Base-by-base conservation (phyloP, 306 rosid species). In the Cicer bijugum region DNA sequence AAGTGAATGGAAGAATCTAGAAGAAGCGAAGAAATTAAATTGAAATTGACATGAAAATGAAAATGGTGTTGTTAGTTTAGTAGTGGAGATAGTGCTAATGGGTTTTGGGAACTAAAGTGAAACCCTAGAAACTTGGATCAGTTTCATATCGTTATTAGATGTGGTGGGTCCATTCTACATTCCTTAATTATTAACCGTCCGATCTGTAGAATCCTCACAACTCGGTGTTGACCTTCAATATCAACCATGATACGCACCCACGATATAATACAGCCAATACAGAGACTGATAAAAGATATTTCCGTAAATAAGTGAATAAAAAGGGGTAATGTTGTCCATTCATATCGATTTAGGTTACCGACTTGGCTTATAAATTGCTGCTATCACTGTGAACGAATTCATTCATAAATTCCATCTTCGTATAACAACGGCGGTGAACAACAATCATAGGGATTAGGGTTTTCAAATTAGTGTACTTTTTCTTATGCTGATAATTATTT, bases 81-180 rank as follows among this genome's bases (percentile, higher is more conserved):
- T 43, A 17, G 70, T 43, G 71, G 57, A n/a, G 20, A 15, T 48
- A n/a, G 19, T 60, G 44, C 12, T 50, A 7, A 0, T 15, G 85
- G 74, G 77, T 75, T 67, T 71, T 75, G 82, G 60, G 67, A 51
- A 69, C 60, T 67, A 39, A 42, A 9, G 28, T 38, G 74, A 85
- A 88, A 85, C 92, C 89, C 89, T 85, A 85, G 77, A 79, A 46
- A 50, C 33, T 55, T 19, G 64, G 65, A 50, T 75, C 59, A 53
- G 50, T 78, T 72, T 50, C 63, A 73, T 64, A 80, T 23, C 23
- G 1, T 64, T 40, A 7, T 56, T 38, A 19, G 52, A 70, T 79
- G 82, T 57, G 51, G 81, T 51, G 45, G 69, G 77, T 78, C 75
- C 51, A 67, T 5, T 1, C 7, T 7, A 0, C 1, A 4, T 60